phyloP scores from a whole-genome alignment of 306 rosid genomes.

The Cucumis sativus region DNA sequence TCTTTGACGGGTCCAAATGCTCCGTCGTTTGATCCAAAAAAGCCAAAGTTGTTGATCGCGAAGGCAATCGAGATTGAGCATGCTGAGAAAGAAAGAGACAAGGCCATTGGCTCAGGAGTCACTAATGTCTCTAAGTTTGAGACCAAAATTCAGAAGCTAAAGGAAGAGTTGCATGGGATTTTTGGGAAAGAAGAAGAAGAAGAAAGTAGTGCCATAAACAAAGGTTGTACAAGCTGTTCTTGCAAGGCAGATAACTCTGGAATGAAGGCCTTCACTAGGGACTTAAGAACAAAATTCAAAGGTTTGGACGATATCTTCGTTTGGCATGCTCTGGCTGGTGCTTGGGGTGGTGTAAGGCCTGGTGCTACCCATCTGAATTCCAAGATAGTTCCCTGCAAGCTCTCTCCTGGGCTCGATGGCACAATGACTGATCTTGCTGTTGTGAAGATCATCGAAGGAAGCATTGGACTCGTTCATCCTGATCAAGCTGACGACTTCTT shows the following conservation, averaged over 20 bases:
- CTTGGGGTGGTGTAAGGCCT: constrained; percentile 93
- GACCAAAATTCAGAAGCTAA: constrained; percentile 24
- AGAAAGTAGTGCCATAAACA: not conserved
- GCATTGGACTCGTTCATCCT: constrained; percentile 79
- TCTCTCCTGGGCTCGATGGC: constrained; percentile 60
- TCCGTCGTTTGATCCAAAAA: constrained; percentile 51
- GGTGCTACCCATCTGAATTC: constrained; percentile 47
- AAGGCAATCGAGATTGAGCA: constrained; percentile 54
- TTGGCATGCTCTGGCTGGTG: constrained; percentile 87
- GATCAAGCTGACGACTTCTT: constrained; percentile 48
- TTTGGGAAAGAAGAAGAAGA: constrained; percentile 26
- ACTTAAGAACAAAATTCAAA: constrained; percentile 51
- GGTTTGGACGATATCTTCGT: constrained; percentile 69
- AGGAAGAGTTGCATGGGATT: constrained; percentile 39
- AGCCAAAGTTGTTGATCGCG: constrained; percentile 28
- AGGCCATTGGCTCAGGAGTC: constrained; percentile 21
- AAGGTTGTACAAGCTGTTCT: constrained; percentile 13
- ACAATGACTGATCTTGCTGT: constrained; percentile 77
- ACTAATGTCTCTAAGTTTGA: constrained; percentile 23
- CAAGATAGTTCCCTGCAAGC: constrained; percentile 40
- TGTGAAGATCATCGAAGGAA: constrained; percentile 46
- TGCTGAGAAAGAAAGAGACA: constrained; percentile 26
- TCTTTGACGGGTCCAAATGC: constrained; percentile 36
- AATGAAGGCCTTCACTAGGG: constrained; percentile 64
- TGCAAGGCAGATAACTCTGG: constrained; percentile 22